These are phyloP conservation scores for Claviceps arundinis DNA, from an alignment of 2,329 filamentous ascomycete genomes.

Conservation along the genomic window DNA sequence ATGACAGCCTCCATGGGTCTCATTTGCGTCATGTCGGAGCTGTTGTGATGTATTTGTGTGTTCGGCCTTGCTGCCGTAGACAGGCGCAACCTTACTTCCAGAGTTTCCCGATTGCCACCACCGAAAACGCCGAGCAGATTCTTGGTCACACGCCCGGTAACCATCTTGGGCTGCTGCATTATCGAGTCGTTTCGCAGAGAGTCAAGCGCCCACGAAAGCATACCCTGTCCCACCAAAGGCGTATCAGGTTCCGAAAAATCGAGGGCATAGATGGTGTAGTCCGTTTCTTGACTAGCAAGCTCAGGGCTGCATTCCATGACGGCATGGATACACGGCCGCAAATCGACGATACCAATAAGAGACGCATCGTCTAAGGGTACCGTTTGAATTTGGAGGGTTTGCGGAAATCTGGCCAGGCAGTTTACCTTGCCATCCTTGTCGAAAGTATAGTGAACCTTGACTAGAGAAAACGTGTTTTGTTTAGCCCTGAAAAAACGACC, in stretches of 20 bases:
- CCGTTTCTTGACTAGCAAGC: slow-evolving; percentile 52
- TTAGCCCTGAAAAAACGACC: slow-evolving; percentile 8
- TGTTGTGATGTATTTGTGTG: slow-evolving; percentile 14
- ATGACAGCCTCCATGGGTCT: slow-evolving; percentile 22
- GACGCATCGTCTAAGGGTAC: slow-evolving; percentile 66
- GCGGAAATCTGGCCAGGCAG: slow-evolving; percentile 75
- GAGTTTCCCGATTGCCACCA: slow-evolving; percentile 69
- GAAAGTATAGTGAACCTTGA: slow-evolving; percentile 96
- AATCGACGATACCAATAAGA: slow-evolving; percentile 75
- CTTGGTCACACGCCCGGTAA: slow-evolving; percentile 82
- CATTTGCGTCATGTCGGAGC: slow-evolving; percentile 10
- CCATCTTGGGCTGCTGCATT: slow-evolving; percentile 52
- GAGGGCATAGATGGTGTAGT: slow-evolving; percentile 95
- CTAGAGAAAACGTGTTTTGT: slow-evolving; percentile 30
- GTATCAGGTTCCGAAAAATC: slow-evolving; percentile 93
- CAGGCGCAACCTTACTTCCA: slow-evolving; percentile 86
- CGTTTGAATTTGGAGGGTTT: slow-evolving; percentile 67
- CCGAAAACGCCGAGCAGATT: slow-evolving; percentile 76
- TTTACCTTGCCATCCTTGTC: slow-evolving; percentile 79
- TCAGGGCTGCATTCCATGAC: slow-evolving; percentile 73
- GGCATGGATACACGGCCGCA: slow-evolving; percentile 76
- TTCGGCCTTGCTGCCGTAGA: slow-evolving; percentile 56
- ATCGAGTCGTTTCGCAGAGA: slow-evolving; percentile 22
- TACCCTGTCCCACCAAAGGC: slow-evolving; percentile 86
- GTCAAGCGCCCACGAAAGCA: slow-evolving; percentile 73